Evolutionary conservation across 176 grass and related monocot genomes (phyloP).

Genomic region (Carex cristatella): DNA sequence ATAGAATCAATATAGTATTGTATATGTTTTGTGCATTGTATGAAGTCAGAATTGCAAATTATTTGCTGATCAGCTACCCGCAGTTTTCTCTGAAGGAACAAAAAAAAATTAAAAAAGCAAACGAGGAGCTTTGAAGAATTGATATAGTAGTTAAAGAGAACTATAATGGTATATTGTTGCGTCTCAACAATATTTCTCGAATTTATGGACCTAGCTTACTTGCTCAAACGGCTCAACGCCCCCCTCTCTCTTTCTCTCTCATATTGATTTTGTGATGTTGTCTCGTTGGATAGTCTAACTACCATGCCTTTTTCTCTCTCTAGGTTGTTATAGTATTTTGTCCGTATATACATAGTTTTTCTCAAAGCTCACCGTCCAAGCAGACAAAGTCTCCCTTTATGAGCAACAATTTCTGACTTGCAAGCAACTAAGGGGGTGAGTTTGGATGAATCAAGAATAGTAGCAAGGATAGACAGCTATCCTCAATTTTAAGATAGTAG

Average conservation of each 20-base stretch:
- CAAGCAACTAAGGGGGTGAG: neutral
- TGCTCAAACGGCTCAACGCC: neutral
- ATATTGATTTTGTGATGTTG: conserved; percentile 10
- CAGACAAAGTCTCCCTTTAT: conserved; percentile 6
- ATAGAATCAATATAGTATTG: too few species aligned
- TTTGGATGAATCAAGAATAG: too few species aligned
- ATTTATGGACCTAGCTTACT: neutral
- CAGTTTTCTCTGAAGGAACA: neutral
- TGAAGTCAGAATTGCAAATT: too few species aligned
- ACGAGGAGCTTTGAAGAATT: neutral
- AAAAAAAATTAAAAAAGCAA: neutral
- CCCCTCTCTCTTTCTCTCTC: neutral
- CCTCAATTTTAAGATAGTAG: too few species aligned
- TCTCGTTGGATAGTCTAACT: conserved; percentile 23
- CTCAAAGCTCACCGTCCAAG: conserved; percentile 11
- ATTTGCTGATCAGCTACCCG: too few species aligned
- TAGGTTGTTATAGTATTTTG: conserved; percentile 27
- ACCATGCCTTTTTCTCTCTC: conserved; percentile 19
- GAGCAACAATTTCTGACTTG: conserved; percentile 13
- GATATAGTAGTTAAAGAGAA: neutral
- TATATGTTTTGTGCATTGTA: neutral
- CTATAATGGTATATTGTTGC: neutral
- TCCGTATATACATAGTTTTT: conserved; percentile 24
- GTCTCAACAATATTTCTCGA: neutral
- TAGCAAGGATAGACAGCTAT: too few species aligned